Conservation (phyloP, 805 yeast genomes). For the Candida saitoana region DNA sequence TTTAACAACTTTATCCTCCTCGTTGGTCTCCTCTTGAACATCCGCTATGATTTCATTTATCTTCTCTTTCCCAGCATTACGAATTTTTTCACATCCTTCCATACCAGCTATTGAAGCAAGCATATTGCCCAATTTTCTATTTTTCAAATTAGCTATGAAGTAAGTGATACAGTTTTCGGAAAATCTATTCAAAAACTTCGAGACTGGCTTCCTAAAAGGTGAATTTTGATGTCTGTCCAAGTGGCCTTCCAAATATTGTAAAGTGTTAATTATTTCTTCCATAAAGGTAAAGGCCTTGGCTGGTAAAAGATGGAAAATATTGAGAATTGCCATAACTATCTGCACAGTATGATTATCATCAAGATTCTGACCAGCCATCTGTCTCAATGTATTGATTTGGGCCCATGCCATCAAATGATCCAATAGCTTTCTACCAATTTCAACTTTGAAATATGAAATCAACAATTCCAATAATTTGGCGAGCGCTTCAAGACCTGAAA, state of each 20-base stretch:
- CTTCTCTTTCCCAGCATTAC: slow-evolving; percentile 51
- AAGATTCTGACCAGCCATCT: slow-evolving; percentile 75
- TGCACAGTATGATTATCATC: slow-evolving; percentile 77
- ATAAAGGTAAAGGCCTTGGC: slow-evolving; percentile 88
- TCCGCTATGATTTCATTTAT: slow-evolving; percentile 46
- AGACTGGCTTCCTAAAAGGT: slow-evolving; percentile 89
- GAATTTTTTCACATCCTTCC: slow-evolving; percentile 52
- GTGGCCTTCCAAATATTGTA: slow-evolving; percentile 74
- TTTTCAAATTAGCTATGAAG: slow-evolving; percentile 62
- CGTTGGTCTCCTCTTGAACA: slow-evolving; percentile 45
- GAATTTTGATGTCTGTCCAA: slow-evolving; percentile 80
- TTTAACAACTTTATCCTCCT: slow-evolving; percentile 55
- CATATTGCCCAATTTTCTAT: slow-evolving; percentile 61
- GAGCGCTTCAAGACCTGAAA: slow-evolving; percentile 84
- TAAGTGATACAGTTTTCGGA: slow-evolving; percentile 69
- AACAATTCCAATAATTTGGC: slow-evolving; percentile 81
- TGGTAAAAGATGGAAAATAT: slow-evolving; percentile 88
- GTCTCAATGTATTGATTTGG: slow-evolving; percentile 70
- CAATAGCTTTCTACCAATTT: slow-evolving; percentile 86
- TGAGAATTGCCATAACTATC: slow-evolving; percentile 83
- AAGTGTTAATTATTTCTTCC: slow-evolving; percentile 76
- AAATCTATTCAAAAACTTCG: slow-evolving; percentile 79
- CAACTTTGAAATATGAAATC: slow-evolving; percentile 92
- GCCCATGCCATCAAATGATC: slow-evolving; percentile 98
- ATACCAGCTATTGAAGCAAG: slow-evolving; percentile 62